Base-by-base conservation (phyloP, 1,139 yeast species). In the Saccharomyces pastorianus region DNA sequence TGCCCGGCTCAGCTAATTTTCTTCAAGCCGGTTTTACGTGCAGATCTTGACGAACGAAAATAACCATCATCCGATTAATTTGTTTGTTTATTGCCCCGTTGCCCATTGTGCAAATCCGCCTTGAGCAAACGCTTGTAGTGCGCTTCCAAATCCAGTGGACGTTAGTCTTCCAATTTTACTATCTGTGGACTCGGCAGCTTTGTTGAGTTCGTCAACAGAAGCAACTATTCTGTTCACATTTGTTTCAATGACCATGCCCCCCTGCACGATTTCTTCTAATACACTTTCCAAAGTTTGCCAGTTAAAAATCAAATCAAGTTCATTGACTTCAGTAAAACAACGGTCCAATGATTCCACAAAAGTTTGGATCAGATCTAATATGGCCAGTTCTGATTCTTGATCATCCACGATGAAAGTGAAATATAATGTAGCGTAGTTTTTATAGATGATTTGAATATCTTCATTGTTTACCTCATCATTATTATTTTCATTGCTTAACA, bases 191-290 rank as follows among this genome's bases (percentile, higher is more conserved):
- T 64, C 66, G 6, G 66, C 58, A 7, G 65, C 65, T 32, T 63
- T 62, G 54, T 71, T 71, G 34, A 70, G 55, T 47, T 69, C 69
- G 56, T 71, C 74, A 9, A 85, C 85, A 0, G 95, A 90, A n/a
- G 76, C 76, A 14, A 91, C 96, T 44, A 93, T 90, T 59, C 88
- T 81, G 46, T 75, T 70, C 28, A 90, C 88, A 63, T 85, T 89
- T 1, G 99, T 91, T 68, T 93, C 99, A 44, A 95, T 88, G n/a
- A 93, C 99, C 95, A 95, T 85, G 0, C 99, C 99, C 29, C 98
- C 99, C 67, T 93, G 99, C 1, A 93, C 86, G 46, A 93, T 87
- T 64, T 95, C 98, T 66, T 86, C 93, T 54, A 93, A 72, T 4
- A 93, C 97, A 1, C 96, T 86, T 66, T 93, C 96, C 47, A 93